These are phyloP conservation scores for Serendipita sp. DNA, from an alignment of 768 basidiomycete species.

Conservation along the genomic window DNA sequence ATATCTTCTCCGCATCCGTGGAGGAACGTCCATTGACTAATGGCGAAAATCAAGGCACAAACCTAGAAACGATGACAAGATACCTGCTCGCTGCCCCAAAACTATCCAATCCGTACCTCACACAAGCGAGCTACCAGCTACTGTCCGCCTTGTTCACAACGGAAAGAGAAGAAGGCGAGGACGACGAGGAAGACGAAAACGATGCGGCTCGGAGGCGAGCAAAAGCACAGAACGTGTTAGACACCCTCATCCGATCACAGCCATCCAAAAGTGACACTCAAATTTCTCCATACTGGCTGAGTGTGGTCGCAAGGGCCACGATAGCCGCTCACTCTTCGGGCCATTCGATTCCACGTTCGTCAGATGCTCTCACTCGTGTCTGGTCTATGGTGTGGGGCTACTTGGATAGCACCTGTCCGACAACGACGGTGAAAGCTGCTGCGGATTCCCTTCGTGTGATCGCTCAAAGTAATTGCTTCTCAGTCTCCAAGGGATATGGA, in stretches of 20 bases:
- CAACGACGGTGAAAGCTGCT: constrained; percentile 43
- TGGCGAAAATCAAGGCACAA: background rate
- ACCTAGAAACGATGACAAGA: constrained; percentile 41
- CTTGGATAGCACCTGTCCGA: constrained; percentile 48
- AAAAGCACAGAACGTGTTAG: constrained; percentile 31
- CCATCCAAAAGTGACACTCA: constrained; percentile 54
- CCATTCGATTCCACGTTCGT: constrained; percentile 34
- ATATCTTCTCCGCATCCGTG: constrained; percentile 14
- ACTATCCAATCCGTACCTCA: constrained; percentile 75
- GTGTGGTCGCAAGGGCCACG: constrained; percentile 47
- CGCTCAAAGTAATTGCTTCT: background rate
- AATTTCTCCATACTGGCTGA: constrained; percentile 64
- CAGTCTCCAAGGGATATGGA: background rate
- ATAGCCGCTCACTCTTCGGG: constrained; percentile 47
- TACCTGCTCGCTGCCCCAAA: constrained; percentile 70
- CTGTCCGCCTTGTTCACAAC: constrained; percentile 64
- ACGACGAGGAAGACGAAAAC: constrained; percentile 23
- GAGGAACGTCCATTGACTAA: background rate
- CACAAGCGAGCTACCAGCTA: constrained; percentile 74
- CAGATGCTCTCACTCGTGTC: constrained; percentile 38
- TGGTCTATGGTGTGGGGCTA: constrained; percentile 69
- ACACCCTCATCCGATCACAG: constrained; percentile 49
- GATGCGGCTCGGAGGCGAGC: background rate
- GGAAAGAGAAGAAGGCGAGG: constrained; percentile 25
- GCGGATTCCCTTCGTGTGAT: constrained; percentile 43